Evolutionary conservation across 257 asterid species (phyloP).

Genomic region (Leptodermis oblonga): DNA sequence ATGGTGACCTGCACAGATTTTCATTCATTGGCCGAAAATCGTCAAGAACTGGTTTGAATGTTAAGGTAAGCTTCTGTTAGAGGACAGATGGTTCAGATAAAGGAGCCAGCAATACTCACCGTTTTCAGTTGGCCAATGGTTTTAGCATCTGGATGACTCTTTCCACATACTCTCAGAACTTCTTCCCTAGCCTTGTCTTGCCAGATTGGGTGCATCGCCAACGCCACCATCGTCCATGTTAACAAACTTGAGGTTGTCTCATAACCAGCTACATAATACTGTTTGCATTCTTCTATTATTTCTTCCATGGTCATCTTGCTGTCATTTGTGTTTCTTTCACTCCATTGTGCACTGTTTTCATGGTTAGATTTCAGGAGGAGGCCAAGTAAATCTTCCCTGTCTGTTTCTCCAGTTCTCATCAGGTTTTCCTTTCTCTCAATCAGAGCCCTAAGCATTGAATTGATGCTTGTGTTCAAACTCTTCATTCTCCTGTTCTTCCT

Average conservation of each 20-base stretch:
- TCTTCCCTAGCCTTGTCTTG: conserved; percentile 53
- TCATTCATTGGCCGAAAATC: neutral
- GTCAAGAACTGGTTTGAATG: too few relatives aligned
- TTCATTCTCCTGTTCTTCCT: conserved; percentile 41
- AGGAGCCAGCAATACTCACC: conserved; percentile 29
- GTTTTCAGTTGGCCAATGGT: conserved; percentile 42
- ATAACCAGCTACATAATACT: conserved; percentile 49
- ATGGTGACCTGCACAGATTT: conserved; percentile 35
- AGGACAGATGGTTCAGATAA: neutral
- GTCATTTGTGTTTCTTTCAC: conserved; percentile 6
- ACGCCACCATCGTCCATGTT: conserved; percentile 45
- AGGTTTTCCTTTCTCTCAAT: conserved; percentile 33
- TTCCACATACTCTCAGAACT: conserved; percentile 29
- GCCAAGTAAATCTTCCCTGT: conserved; percentile 35
- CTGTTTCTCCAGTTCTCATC: conserved; percentile 24
- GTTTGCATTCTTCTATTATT: conserved; percentile 53
- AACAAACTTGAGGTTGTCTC: conserved; percentile 49
- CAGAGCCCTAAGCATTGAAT: conserved; percentile 34
- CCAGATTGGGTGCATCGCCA: conserved; percentile 55
- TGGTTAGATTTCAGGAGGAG: conserved; percentile 36
- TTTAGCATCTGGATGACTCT: conserved; percentile 35
- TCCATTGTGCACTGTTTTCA: conserved; percentile 16
- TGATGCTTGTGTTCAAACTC: conserved; percentile 33
- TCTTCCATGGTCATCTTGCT: conserved; percentile 44
- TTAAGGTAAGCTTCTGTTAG: neutral